Evolutionary conservation across 495 filamentous ascomycete genomes (phyloP).

Genomic region (Penicillium pancosmium): DNA sequence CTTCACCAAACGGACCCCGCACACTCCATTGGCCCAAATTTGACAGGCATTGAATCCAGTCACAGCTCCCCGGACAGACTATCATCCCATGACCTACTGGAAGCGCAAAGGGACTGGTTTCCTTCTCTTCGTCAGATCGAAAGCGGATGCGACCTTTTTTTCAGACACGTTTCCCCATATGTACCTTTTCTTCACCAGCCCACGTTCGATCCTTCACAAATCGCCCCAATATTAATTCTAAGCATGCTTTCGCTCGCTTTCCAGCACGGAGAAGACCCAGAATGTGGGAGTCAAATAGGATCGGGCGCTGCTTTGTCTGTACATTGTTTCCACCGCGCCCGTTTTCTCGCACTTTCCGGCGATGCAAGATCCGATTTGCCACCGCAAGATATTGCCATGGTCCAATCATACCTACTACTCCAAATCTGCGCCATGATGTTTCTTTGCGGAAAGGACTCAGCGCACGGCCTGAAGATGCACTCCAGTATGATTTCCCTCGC

Average conservation of each 20-base stretch:
- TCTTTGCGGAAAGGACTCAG: constrained; percentile 33
- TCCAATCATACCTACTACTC: constrained; percentile 38
- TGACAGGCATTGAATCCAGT: constrained; percentile 4
- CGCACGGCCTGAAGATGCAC: constrained; percentile 36
- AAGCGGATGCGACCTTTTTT: constrained; percentile 35
- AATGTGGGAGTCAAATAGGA: constrained; percentile 26
- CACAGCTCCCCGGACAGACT: constrained; percentile 10
- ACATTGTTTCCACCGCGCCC: constrained; percentile 38
- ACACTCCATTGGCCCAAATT: neutral
- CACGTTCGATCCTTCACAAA: constrained; percentile 31
- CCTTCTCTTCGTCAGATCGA: constrained; percentile 28
- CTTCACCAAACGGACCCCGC: neutral
- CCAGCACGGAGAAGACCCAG: constrained; percentile 42
- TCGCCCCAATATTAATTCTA: constrained; percentile 25
- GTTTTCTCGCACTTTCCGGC: constrained; percentile 22
- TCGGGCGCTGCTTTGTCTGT: constrained; percentile 30
- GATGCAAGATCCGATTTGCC: constrained; percentile 13
- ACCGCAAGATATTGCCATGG: constrained; percentile 18
- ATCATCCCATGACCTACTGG: constrained; percentile 17
- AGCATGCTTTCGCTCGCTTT: constrained; percentile 39
- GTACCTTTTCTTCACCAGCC: constrained; percentile 38
- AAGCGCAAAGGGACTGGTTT: constrained; percentile 29
- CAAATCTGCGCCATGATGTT: constrained; percentile 44
- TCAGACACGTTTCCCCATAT: constrained; percentile 33
- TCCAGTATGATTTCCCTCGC: constrained; percentile 38